Conservation (phyloP, 2,329 filamentous ascomycete species). For the Talaromyces sp. region DNA sequence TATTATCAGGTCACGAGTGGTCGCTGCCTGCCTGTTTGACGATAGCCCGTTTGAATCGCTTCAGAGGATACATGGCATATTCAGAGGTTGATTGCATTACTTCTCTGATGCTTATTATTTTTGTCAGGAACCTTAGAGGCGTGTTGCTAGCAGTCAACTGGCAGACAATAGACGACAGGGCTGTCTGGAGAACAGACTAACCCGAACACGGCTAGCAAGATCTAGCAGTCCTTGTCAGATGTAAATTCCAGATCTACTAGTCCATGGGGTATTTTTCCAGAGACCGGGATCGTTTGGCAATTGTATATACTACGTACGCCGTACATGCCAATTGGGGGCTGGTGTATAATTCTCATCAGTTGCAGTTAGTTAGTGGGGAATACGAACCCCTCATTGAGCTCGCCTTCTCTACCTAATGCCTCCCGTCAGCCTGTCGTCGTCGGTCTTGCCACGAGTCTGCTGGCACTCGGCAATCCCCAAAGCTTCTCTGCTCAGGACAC, state of each 20-base stretch:
- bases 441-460: conserved; percentile 13
- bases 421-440: conserved; percentile 16
- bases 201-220: conserved; percentile 6
- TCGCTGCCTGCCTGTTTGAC: background rate
- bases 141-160: background rate
- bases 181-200: background rate
- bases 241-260: background rate
- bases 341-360: background rate
- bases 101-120: background rate
- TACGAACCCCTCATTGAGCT: conserved; percentile 8
- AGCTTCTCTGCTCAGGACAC: conserved; percentile 7
- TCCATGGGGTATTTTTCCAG: background rate
- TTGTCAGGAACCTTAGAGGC: background rate
- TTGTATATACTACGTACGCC: background rate
- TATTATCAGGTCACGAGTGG: background rate
- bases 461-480: conserved; percentile 13
- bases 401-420: background rate
- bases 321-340: background rate
- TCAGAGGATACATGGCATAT: background rate
- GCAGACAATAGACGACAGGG: background rate
- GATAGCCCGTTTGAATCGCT: background rate
- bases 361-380: conserved; percentile 7
- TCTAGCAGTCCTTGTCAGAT: background rate
- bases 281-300: background rate
- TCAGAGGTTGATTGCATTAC: background rate